Base-by-base conservation (phyloP, 1,284 basidiomycete species). In the Melampsora americana region DNA sequence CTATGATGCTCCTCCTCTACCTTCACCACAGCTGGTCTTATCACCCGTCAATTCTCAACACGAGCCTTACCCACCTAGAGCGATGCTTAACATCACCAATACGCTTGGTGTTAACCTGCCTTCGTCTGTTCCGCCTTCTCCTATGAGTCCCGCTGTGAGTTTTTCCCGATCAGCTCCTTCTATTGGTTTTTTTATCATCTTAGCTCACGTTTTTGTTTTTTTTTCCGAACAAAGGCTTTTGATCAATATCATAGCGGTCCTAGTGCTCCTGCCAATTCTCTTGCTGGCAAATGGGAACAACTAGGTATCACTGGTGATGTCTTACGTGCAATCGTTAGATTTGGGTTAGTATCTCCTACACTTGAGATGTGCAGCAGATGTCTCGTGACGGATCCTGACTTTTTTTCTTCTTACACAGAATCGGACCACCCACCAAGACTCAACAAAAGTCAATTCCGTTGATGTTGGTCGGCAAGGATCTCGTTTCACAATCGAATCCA, bases 401-500 rank as follows among this genome's bases (percentile, higher is more conserved):
- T 42, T 23, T 20, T 23, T n/a, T 5, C 28, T 35, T n/a, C n/a
- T n/a, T n/a, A n/a, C 18, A 18, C 56, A 74, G 71, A 11, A 64
- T 74, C 12, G 95, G 95, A 0, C 95, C 95, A 5, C 95, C 95
- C 5, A 98, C 97, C 84, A 99, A 98, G 86, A 96, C 98, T 78
- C 95, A 99, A 84, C 93, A 95, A 82, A 89, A 95, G 72, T 94
- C 95, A 56, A 86, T 99, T 73, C 95, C 95, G 0, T 97, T 96
- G 84, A 89, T 99, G 78, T 86, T 98, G 66, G 89, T 92, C 77
- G 92, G 93, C 11, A 89, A 92, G 60, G 96, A 99, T 81, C 95
- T 98, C 80, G 97, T 99, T 79, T 95, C 95, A 6, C 95, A 99
- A 84, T 95, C 95, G 14, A 95, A 95, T 60, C 95, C 95, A 0